These are phyloP conservation scores for Steccherinum ochraceum DNA, from an alignment of 768 basidiomycete genomes.

Conservation along the genomic window DNA sequence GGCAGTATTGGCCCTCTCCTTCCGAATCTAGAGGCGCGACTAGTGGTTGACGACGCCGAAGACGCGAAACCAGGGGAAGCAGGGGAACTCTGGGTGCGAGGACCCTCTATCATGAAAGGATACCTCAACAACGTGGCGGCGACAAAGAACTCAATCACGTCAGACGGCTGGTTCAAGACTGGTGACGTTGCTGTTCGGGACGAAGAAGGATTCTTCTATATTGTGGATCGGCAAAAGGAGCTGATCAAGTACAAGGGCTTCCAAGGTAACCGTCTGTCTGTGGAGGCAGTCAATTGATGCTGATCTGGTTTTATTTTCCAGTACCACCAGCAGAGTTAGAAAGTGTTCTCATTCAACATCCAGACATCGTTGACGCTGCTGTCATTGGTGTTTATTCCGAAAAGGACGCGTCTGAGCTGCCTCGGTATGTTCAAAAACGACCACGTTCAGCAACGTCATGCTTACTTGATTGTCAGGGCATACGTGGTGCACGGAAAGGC, in stretches of 20 bases:
- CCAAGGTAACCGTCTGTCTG: slow-evolving; percentile 45
- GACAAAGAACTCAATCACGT: slow-evolving; percentile 61
- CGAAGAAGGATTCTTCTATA: slow-evolving; percentile 63
- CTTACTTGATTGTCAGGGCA: slow-evolving; percentile 33
- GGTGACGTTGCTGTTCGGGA: slow-evolving; percentile 74
- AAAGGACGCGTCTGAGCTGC: slow-evolving; percentile 75
- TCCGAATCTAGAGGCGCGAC: slow-evolving; percentile 68
- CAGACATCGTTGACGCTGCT: slow-evolving; percentile 70
- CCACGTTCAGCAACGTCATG: too few species aligned
- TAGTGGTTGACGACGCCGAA: slow-evolving; percentile 60
- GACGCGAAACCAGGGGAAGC: slow-evolving; percentile 46
- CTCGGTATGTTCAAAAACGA: slow-evolving; percentile 38
- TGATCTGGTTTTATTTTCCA: slow-evolving; percentile 24
- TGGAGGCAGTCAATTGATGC: not conserved
- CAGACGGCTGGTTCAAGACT: slow-evolving; percentile 82
- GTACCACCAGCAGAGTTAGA: slow-evolving; percentile 88
- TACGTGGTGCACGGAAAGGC: slow-evolving; percentile 51
- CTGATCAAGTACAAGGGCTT: slow-evolving; percentile 81
- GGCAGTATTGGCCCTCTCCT: slow-evolving; percentile 67
- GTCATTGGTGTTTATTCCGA: slow-evolving; percentile 71
- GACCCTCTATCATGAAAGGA: slow-evolving; percentile 80
- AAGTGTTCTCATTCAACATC: slow-evolving; percentile 65
- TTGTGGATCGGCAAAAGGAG: slow-evolving; percentile 72
- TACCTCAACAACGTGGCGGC: slow-evolving; percentile 71
- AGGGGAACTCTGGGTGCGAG: slow-evolving; percentile 81